Evolutionary conservation across 306 rosid genomes (phyloP).

Genomic region (Quillaja saponaria): DNA sequence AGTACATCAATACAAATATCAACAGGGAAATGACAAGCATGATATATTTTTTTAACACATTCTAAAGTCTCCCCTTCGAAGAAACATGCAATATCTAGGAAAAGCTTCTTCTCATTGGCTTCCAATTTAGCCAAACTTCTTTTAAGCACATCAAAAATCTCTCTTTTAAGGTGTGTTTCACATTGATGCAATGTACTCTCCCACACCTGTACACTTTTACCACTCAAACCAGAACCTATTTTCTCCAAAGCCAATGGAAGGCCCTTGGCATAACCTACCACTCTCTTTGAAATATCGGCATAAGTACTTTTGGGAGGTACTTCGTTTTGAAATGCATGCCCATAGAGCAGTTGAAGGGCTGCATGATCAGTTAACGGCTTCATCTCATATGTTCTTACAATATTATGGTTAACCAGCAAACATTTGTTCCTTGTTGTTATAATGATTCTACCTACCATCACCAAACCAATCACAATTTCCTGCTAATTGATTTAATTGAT

Average conservation of each 20-base stretch:
- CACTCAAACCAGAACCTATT: conserved; percentile 2
- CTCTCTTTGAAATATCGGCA: background rate
- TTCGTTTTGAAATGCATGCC: background rate
- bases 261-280: conserved; percentile 9
- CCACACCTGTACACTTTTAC: conserved; percentile 10
- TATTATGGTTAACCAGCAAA: background rate
- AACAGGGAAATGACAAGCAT: background rate
- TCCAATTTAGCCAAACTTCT: conserved; percentile 4
- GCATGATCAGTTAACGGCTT: background rate
- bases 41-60: background rate
- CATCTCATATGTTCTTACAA: background rate
- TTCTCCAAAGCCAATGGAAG: conserved; percentile 14
- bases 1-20: background rate
- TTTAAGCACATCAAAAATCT: background rate
- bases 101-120: background rate
- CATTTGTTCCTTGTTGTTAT: conserved; percentile 11
- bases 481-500: background rate
- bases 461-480: background rate
- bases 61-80: conserved; percentile 11
- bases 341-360: background rate
- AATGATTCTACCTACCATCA: conserved; percentile 13
- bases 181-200: background rate
- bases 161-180: background rate
- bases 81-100: conserved; percentile 30
- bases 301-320: background rate